Evolutionary conservation across 73 alveolate genomes (phyloP).

Genomic region (Uronychia setigera): DNA sequence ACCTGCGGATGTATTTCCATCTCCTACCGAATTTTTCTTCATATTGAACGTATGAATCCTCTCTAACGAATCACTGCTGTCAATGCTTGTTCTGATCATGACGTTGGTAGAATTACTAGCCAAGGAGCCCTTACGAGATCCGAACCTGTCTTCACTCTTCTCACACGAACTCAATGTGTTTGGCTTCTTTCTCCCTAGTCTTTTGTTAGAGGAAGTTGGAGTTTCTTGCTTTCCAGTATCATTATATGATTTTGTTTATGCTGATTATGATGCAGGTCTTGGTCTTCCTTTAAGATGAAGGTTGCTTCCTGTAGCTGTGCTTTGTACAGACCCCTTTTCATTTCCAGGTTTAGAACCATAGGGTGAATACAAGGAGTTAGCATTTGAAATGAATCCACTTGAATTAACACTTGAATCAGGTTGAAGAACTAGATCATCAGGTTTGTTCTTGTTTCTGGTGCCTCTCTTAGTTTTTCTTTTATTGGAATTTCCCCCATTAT

Average conservation of each 20-base stretch:
- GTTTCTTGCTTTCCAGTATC: background rate
- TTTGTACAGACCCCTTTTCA: background rate
- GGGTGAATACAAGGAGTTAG: background rate
- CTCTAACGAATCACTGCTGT: constrained; percentile 35
- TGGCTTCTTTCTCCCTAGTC: background rate
- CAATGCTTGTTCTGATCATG: constrained; percentile 4
- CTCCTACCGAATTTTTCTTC: constrained; percentile 8
- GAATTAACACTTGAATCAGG: background rate
- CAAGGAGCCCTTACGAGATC: background rate
- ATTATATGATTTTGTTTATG: too few relatives aligned
- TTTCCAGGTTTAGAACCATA: background rate
- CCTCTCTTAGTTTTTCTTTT: background rate
- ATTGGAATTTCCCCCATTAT: too few relatives aligned
- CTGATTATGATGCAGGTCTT: background rate
- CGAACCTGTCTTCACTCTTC: background rate
- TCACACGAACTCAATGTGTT: background rate
- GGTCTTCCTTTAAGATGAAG: background rate
- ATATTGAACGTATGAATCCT: constrained; percentile 52
- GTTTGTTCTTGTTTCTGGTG: background rate
- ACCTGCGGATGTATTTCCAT: background rate
- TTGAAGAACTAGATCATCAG: background rate
- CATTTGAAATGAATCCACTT: background rate
- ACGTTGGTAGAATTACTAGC: background rate
- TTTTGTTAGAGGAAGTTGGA: too few relatives aligned
- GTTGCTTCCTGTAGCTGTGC: background rate